phyloP scores from a whole-genome alignment of 306 rosid genomes.

The Urtica urens region DNA sequence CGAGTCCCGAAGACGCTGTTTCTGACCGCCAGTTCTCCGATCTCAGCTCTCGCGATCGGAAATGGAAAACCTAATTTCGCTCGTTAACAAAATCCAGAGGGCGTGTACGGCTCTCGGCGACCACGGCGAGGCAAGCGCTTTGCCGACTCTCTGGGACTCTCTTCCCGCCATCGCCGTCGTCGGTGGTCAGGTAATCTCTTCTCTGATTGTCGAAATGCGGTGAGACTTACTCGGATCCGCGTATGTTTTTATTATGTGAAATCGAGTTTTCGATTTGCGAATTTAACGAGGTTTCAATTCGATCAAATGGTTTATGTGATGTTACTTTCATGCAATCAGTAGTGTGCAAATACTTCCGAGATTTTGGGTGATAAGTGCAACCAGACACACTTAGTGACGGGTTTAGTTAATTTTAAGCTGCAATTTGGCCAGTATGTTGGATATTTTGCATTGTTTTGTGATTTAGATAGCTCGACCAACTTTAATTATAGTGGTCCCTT shows the following conservation, averaged over 20 bases:
- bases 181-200: conserved; percentile 99
- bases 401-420: neutral
- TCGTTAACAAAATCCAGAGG: conserved; percentile 89
- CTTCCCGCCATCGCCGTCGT: conserved; percentile 95
- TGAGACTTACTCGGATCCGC: neutral
- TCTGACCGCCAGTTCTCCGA: neutral
- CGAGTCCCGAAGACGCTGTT: conserved; percentile 8
- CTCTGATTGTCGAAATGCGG: conserved; percentile 23
- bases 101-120: conserved; percentile 96
- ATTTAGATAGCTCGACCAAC: neutral
- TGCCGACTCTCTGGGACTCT: conserved; percentile 93
- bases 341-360: neutral
- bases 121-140: conserved; percentile 73
- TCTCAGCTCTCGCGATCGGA: conserved; percentile 9
- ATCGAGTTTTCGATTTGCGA: too few species aligned
- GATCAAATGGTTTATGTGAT: neutral
- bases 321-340: neutral
- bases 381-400: neutral
- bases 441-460: neutral
- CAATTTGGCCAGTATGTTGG: too few species aligned
- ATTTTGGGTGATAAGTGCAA: neutral
- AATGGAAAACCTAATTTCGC: conserved; percentile 79
- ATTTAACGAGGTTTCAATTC: too few species aligned
- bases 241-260: neutral
- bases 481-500: neutral